These are phyloP conservation scores for Karstenula rhodostoma DNA, from an alignment of 2,329 filamentous ascomycete species.

Conservation along the genomic window DNA sequence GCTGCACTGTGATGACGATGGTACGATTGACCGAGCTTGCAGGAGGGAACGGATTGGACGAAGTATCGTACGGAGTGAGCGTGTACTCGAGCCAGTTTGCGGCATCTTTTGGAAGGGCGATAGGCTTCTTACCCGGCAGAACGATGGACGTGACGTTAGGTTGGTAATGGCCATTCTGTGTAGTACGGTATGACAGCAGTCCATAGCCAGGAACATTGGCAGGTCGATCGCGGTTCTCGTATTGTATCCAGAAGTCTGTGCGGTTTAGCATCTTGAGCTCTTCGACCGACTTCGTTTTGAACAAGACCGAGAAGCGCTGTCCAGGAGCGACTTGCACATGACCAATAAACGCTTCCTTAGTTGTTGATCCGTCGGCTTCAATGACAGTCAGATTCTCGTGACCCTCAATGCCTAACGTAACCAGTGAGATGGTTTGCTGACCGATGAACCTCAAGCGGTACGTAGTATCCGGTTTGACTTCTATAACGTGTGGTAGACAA, in stretches of 20 bases:
- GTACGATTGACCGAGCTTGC: constrained; percentile 46
- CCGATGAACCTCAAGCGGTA: constrained; percentile 71
- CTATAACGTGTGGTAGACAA: constrained; percentile 48
- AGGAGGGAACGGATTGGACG: constrained; percentile 43
- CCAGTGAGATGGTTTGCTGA: constrained; percentile 61
- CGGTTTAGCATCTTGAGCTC: constrained; percentile 53
- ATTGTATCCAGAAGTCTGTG: constrained; percentile 52
- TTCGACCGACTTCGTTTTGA: constrained; percentile 60
- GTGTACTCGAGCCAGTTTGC: constrained; percentile 51
- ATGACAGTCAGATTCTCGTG: constrained; percentile 67
- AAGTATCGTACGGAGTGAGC: constrained; percentile 42
- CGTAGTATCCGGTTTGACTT: constrained; percentile 66
- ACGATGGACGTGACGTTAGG: neutral
- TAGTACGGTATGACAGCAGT: constrained; percentile 55
- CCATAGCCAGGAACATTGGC: constrained; percentile 57
- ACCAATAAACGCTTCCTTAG: constrained; percentile 55
- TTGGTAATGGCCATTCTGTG: constrained; percentile 13
- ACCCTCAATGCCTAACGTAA: constrained; percentile 64
- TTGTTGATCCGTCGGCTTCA: constrained; percentile 65
- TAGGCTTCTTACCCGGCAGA: constrained; percentile 32
- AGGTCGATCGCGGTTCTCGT: constrained; percentile 61
- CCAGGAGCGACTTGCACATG: constrained; percentile 66
- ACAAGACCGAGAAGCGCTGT: constrained; percentile 67
- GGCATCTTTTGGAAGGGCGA: constrained; percentile 42
- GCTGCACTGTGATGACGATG: constrained; percentile 37